phyloP scores from a whole-genome alignment of 305 asterid species.

The Rubia peregrina region DNA sequence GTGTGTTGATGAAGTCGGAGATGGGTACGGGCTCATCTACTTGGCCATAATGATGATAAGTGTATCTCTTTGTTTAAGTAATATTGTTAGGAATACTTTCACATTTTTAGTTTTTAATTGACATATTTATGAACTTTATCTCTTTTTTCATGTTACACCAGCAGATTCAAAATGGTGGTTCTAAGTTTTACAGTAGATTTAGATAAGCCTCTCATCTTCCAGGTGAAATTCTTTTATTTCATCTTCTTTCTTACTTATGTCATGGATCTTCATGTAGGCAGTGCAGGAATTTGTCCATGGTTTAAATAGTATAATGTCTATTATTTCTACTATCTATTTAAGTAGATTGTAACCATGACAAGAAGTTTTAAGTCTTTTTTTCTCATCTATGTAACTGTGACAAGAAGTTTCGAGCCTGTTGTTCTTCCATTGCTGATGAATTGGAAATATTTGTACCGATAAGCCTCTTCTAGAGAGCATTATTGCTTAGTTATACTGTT shows the following conservation, averaged over 20 bases:
- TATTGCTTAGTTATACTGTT: neutral
- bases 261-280: neutral
- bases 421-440: neutral
- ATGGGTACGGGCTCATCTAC: no score
- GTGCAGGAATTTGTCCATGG: constrained; percentile 12
- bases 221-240: constrained; percentile 33
- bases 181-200: constrained; percentile 61
- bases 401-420: neutral
- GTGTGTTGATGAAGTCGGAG: no score
- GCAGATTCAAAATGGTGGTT: constrained; percentile 50
- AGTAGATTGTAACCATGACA: no score
- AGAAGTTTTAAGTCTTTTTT: no score
- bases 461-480: neutral
- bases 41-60: neutral
- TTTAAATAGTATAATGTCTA: no score
- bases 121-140: neutral
- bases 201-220: constrained; percentile 71
- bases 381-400: neutral
- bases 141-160: constrained; percentile 15
- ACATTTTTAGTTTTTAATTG: neutral
- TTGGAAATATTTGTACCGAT: neutral
- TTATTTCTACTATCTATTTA: no score
- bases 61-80: neutral
- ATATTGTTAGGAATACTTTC: neutral
- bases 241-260: neutral